A percentile compares a stretch with the other conserved stretches of the same genome.
phyloP scores from a whole-genome alignment of 2,329 filamentous ascomycete species.

The Claviceps pusilla region DNA sequence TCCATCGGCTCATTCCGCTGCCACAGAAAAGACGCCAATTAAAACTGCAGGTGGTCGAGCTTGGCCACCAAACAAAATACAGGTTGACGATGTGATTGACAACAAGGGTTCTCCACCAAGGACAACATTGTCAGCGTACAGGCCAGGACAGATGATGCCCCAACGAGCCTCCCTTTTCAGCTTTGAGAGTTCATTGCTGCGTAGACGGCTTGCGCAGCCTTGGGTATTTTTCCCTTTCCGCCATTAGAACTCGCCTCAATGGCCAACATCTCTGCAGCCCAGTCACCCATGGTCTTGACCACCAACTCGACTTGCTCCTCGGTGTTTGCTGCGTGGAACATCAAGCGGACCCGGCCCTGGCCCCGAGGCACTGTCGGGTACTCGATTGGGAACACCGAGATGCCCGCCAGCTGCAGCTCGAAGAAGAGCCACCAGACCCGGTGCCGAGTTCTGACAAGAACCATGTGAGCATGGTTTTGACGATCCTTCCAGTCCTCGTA shows the following conservation, averaged over 20 bases:
- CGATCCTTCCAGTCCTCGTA: slow-evolving; percentile 13
- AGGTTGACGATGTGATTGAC: too few species aligned
- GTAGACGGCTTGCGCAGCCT: not conserved
- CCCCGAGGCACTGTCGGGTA: slow-evolving; percentile 25
- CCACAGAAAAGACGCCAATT: too few species aligned
- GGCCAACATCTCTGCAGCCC: slow-evolving; percentile 7
- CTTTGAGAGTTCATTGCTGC: not conserved
- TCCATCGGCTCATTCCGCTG: too few species aligned
- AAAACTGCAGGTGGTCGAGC: too few species aligned
- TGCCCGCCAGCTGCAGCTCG: slow-evolving; percentile 10
- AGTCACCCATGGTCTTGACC: slow-evolving; percentile 3
- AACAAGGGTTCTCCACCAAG: too few species aligned
- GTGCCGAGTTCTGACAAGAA: slow-evolving; percentile 14
- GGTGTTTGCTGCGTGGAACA: slow-evolving; percentile 27
- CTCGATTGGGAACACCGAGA: slow-evolving; percentile 16
- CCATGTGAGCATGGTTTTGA: slow-evolving; percentile 15
- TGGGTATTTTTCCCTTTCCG: not conserved
- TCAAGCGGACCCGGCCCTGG: slow-evolving; percentile 21
- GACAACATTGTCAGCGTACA: too few species aligned
- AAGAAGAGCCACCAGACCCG: slow-evolving; percentile 11
- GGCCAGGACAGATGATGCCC: too few species aligned
- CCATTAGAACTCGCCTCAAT: slow-evolving; percentile 1
- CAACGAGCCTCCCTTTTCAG: not conserved
- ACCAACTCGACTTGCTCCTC: slow-evolving; percentile 15
- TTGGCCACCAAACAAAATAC: too few species aligned